Percentiles rank a stretch among this genome's conserved stretches.
Conservation (phyloP, 129 eudicot species). For the Deinandra increscens region DNA sequence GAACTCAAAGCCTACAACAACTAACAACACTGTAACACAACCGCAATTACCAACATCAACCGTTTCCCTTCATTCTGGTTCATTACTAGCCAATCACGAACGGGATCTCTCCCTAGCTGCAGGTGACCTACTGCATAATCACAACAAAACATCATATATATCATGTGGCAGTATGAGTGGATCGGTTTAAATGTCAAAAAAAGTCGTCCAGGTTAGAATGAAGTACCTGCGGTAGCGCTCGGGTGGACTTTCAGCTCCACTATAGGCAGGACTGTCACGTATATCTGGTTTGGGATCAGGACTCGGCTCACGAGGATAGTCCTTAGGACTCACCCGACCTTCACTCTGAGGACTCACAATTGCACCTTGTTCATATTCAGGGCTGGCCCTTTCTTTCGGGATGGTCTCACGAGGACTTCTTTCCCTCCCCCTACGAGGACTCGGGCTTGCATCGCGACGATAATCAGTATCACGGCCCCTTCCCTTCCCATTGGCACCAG, state of each 20-base stretch:
- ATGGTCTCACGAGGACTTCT: constrained; percentile 41
- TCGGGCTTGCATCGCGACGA: constrained; percentile 49
- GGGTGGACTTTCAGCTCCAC: constrained; percentile 58
- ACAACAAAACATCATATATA: constrained; percentile 1
- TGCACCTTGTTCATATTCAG: constrained; percentile 44
- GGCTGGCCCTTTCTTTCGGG: constrained; percentile 44
- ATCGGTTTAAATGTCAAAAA: neutral
- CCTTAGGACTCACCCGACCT: constrained; percentile 42
- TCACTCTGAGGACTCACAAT: constrained; percentile 50
- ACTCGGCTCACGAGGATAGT: constrained; percentile 42
- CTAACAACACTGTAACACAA: neutral
- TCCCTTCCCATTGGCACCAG: constrained; percentile 40
- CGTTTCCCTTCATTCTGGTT: neutral
- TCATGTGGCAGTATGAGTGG: neutral
- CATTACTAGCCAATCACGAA: constrained; percentile 22
- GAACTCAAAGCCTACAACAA: constrained; percentile 7
- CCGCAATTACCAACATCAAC: neutral
- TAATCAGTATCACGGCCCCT: constrained; percentile 37
- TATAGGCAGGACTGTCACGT: constrained; percentile 44
- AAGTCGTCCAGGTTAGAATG: neutral
- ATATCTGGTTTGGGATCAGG: constrained; percentile 34
- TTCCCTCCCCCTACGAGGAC: constrained; percentile 54
- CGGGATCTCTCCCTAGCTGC: constrained; percentile 48
- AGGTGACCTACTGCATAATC: constrained; percentile 53
- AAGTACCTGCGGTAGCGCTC: constrained; percentile 50